These are phyloP conservation scores for Lotus japonicus DNA, from an alignment of 306 rosid genomes.

Conservation along the genomic window DNA sequence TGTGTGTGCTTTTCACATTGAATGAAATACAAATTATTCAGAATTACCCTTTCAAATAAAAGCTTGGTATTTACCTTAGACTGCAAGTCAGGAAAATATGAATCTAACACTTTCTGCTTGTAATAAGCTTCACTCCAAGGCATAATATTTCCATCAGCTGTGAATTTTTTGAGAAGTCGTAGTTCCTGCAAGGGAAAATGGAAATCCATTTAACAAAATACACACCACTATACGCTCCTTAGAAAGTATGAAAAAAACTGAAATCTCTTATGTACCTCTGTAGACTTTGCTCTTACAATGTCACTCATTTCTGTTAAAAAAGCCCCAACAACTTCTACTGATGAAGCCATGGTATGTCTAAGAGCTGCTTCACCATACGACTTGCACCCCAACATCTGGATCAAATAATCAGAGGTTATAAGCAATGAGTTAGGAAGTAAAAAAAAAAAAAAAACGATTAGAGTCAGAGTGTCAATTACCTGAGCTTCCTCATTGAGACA, in stretches of 20 bases:
- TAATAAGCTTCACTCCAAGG: conserved; percentile 86
- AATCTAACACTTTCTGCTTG: too few relatives aligned
- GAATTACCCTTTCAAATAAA: too few relatives aligned
- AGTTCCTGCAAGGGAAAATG: conserved; percentile 36
- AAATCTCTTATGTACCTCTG: conserved; percentile 56
- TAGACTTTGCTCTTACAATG: conserved; percentile 50
- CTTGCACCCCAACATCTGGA: conserved; percentile 60
- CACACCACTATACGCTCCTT: conserved; percentile 13
- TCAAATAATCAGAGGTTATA: conserved; percentile 16
- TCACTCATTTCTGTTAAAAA: conserved; percentile 69
- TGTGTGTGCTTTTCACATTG: too few relatives aligned
- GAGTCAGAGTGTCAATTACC: conserved; percentile 26
- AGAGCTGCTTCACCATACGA: conserved; percentile 62
- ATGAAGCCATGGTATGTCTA: conserved; percentile 70
- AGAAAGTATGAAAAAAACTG: background rate
- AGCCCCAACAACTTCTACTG: conserved; percentile 58
- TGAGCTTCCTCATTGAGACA: conserved; percentile 62
- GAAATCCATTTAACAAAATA: background rate
- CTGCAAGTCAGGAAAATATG: too few relatives aligned
- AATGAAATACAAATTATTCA: too few relatives aligned
- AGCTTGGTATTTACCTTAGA: too few relatives aligned
- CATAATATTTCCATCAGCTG: conserved; percentile 50
- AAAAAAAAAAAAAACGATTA: background rate
- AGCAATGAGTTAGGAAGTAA: background rate
- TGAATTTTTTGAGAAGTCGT: too few relatives aligned